A percentile compares a stretch with the other conserved stretches of the same genome.
These are phyloP conservation scores for Trichothecium sympodiale DNA, from an alignment of 2,329 filamentous ascomycete species.

Conservation along the genomic window DNA sequence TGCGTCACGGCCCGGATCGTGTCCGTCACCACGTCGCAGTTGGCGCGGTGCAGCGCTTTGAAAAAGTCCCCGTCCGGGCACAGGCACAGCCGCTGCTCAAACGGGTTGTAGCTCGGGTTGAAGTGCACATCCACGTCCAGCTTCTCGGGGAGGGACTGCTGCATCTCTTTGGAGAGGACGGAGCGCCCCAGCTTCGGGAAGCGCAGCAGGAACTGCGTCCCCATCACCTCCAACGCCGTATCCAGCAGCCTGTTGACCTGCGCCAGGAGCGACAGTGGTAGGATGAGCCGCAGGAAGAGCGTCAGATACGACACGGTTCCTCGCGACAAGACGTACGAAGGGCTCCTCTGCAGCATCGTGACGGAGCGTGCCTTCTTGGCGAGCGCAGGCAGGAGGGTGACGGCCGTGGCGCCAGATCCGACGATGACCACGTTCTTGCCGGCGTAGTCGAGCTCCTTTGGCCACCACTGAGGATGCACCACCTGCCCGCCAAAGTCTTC, in stretches of 20 bases:
- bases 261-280: conserved; percentile 33
- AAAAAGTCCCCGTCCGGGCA: conserved; percentile 42
- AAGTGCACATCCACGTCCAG: conserved; percentile 48
- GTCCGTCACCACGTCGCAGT: conserved; percentile 33
- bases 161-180: conserved; percentile 32
- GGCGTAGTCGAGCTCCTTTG: conserved; percentile 48
- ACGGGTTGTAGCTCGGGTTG: conserved; percentile 48
- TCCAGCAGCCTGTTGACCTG: conserved; percentile 32
- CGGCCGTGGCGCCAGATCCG: conserved; percentile 64
- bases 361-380: conserved; percentile 51
- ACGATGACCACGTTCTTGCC: conserved; percentile 59
- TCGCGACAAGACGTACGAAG: conserved; percentile 50
- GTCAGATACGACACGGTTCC: conserved; percentile 26
- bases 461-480: conserved; percentile 67
- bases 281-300: conserved; percentile 21
- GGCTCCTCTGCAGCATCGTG: conserved; percentile 70
- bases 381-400: conserved; percentile 61
- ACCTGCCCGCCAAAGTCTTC: conserved; percentile 50
- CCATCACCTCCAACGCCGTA: conserved; percentile 32
- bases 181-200: conserved; percentile 39
- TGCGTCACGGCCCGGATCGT: conserved; percentile 34
- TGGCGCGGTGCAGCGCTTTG: conserved; percentile 25
- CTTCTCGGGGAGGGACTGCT: conserved; percentile 35
- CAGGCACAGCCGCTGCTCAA: conserved; percentile 66
- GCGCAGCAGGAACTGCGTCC: conserved; percentile 36